Percentiles rank a stretch among this genome's conserved stretches.
phyloP scores from a whole-genome alignment of 352 stramenopile genomes.

The Nothophytophthora sp. region DNA sequence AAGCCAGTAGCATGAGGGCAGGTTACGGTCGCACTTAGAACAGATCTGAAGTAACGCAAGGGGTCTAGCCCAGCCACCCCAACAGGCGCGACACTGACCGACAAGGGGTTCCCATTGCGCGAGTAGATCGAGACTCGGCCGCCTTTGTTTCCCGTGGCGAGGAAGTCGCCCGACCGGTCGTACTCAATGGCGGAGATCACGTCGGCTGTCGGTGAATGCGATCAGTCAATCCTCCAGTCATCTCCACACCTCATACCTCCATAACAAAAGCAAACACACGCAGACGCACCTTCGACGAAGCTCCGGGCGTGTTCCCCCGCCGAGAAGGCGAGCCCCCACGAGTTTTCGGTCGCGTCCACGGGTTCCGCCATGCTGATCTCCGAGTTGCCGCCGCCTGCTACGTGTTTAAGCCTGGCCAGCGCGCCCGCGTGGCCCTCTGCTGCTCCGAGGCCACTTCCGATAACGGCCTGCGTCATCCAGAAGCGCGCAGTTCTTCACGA shows the following conservation, averaged over 20 bases:
- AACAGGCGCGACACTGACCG: slow-evolving; percentile 9
- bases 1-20: background rate
- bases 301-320: slow-evolving; percentile 50
- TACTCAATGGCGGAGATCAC: slow-evolving; percentile 96
- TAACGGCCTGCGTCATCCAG: slow-evolving; percentile 33
- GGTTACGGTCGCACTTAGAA: background rate
- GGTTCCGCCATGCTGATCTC: slow-evolving; percentile 27
- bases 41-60: background rate
- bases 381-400: background rate
- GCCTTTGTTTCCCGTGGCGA: slow-evolving; percentile 95
- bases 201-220: slow-evolving; percentile 64
- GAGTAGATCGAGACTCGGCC: slow-evolving; percentile 92
- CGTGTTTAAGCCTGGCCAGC: slow-evolving; percentile 21
- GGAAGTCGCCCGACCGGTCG: slow-evolving; percentile 88
- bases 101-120: slow-evolving; percentile 37
- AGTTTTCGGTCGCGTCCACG: slow-evolving; percentile 20
- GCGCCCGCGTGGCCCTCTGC: slow-evolving; percentile 8
- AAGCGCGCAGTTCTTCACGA: background rate
- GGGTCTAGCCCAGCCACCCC: background rate
- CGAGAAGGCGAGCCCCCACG: slow-evolving; percentile 61
- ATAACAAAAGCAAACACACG: background rate
- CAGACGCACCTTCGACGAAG: slow-evolving; percentile 59
- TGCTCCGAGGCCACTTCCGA: slow-evolving; percentile 10
- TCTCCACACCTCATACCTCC: background rate
- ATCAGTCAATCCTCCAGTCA: background rate